Base-by-base conservation (phyloP, 116 monocot species). In the Posidonia oceanica region DNA sequence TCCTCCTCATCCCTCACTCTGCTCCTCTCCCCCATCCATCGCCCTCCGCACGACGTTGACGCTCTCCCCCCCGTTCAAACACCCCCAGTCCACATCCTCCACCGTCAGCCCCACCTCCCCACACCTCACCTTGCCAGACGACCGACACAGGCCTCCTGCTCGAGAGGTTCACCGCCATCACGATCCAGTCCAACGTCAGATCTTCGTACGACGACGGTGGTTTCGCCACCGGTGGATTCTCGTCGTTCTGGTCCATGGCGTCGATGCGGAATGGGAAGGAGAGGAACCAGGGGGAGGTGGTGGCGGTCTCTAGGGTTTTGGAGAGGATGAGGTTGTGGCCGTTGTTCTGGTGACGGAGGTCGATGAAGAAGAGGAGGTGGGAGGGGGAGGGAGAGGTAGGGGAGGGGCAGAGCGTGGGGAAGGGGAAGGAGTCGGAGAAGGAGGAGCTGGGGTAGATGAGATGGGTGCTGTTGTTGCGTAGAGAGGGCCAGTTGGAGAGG, bases 201-300 rank as follows among this genome's bases (percentile, higher is more conserved):
- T 29, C 29, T 29, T 29, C 29, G 29, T 29, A 29, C 29, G 29
- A 29, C 29, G 29, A 29, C 1, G 29, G 29, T 29, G 29, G 29
- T 29, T 29, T 29, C 29, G 38, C 76, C 82, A 3, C 36, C 66
- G 0, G 79, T 73, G 12, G 69, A 48, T 37, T 83, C 59, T 52
- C 71, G 54, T 77, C 82, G 39, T 82, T 75, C 17, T 59, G 63
- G 66, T 80, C 77, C 57, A 90, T 58, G 16, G 73, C 79, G 48
- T 88, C 89, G 54, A 93, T 61, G 5, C 80, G 78, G 77, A 93
- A 93, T 14, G 89, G 86, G 5, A 81, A 72, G 70, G 71, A 61
- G 14, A 64, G 74, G 82, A 88, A 93, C 88, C 93, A 88, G 13
- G 55, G 8, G 14, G 76, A 65, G 3, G 71, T 63, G 21, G 86